phyloP scores from a whole-genome alignment of 495 filamentous ascomycete genomes.

The Aspergillus homomorphus region DNA sequence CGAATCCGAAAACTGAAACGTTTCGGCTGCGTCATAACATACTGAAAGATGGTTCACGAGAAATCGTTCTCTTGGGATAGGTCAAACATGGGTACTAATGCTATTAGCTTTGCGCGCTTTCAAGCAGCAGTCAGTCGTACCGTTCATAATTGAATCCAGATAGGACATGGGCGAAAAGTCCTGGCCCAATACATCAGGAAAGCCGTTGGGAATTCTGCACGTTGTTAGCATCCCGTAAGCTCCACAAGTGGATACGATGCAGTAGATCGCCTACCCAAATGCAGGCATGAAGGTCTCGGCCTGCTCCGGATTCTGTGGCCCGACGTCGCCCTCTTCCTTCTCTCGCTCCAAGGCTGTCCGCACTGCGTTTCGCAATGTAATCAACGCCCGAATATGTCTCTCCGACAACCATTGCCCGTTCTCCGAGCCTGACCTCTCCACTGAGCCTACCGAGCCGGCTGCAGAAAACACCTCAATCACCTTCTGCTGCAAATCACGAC shows the following conservation, averaged over 20 bases:
- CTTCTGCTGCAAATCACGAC: slow-evolving; percentile 29
- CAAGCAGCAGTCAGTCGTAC: slow-evolving; percentile 9
- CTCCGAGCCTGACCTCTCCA: slow-evolving; percentile 14
- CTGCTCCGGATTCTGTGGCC: slow-evolving; percentile 2
- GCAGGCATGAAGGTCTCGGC: slow-evolving; percentile 3
- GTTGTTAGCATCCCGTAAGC: background rate
- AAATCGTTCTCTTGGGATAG: slow-evolving; percentile 24
- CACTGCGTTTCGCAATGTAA: slow-evolving; percentile 27
- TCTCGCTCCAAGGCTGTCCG: slow-evolving; percentile 21
- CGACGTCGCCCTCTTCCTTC: slow-evolving; percentile 4
- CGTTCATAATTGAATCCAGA: slow-evolving; percentile 40
- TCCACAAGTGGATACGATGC: background rate
- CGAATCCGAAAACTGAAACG: background rate
- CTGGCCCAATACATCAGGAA: slow-evolving; percentile 6
- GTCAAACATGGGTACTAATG: slow-evolving; percentile 30
- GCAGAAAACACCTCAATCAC: slow-evolving; percentile 37
- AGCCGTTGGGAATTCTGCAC: background rate
- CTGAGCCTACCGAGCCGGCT: slow-evolving; percentile 14
- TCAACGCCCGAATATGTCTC: slow-evolving; percentile 33
- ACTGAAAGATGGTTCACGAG: slow-evolving; percentile 1
- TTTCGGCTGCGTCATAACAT: background rate
- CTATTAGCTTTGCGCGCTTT: background rate
- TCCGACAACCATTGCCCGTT: slow-evolving; percentile 35
- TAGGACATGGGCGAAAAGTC: slow-evolving; percentile 31
- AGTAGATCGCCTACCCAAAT: background rate